Base-by-base conservation (phyloP, 2,329 filamentous ascomycete genomes). In the Fusarium odoratissimum region DNA sequence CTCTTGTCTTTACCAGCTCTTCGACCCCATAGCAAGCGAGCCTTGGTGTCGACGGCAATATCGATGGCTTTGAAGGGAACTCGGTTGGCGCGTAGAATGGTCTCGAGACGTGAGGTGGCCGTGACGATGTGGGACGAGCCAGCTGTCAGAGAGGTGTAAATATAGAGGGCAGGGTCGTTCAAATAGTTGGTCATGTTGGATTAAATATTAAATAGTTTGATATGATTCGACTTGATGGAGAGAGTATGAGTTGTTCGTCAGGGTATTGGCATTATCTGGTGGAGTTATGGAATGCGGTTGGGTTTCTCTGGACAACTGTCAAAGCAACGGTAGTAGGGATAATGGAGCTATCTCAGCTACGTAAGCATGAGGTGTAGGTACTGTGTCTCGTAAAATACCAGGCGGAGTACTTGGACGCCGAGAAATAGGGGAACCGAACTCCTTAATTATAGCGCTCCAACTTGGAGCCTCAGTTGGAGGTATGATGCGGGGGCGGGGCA, bases 111-210 rank as follows among this genome's bases (percentile, higher is more conserved):
- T 60, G 95, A 97, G 3, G 96, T 98, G 31, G 95, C 96, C 44
- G 96, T 98, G 79, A 98, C 91, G 81, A 98, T 97, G 82, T 98
- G 95, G 30, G 95, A 97, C 44, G 95, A 97, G 73, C 96, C 96
- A 66, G 96, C 94, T 25, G 96, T 98, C 62, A 99, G 88, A 59
- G 95, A 98, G 68, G 96, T 98, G 85, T 97, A 98, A 77, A 99
- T 92, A 85, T 96, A 99, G 71, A 99, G 91, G 33, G 91, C 87
- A 54, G 92, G 89, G 81, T 94, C 92, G 75, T 85, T 87, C 74
- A 85, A 86, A 80, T 85, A 88, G 59, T 85, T 83, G 51, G 81
- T 80, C 79, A 83, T 83, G 69, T 69, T 77, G 71, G 28, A 62
- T 54, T 54, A 44, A 46, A n/a, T 35, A 59, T 66, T 48, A 64